Conservation (phyloP, 2,329 filamentous ascomycete genomes). For the Botrytis tulipae region DNA sequence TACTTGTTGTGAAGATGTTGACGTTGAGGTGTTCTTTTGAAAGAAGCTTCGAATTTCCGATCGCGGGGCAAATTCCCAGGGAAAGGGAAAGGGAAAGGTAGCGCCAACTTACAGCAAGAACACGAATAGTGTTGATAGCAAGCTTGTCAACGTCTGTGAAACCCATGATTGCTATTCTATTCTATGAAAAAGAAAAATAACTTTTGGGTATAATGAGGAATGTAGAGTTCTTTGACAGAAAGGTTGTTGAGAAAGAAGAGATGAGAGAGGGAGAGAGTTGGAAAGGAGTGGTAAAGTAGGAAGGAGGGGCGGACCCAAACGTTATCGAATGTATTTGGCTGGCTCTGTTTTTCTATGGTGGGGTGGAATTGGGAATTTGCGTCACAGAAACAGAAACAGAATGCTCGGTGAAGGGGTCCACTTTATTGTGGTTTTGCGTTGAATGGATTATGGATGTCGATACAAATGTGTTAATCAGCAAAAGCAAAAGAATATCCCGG, state of each 20-base stretch:
- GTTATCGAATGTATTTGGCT: slow-evolving; percentile 4
- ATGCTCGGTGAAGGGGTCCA: slow-evolving; percentile 12
- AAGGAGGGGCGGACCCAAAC: slow-evolving; percentile 14
- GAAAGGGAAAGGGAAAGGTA: slow-evolving; percentile 29
- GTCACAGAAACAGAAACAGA: slow-evolving; percentile 10
- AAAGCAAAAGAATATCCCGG: not conserved
- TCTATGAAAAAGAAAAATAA: not conserved
- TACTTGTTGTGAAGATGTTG: slow-evolving; percentile 20
- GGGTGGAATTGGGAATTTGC: slow-evolving; percentile 13
- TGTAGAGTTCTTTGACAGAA: not conserved
- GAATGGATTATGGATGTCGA: not conserved
- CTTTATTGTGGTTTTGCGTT: slow-evolving; percentile 4
- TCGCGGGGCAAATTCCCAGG: slow-evolving; percentile 40
- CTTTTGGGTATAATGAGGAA: slow-evolving; percentile 8
- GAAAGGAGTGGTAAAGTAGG: slow-evolving; percentile 6
- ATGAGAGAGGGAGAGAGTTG: slow-evolving; percentile 10
- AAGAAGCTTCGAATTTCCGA: slow-evolving; percentile 33
- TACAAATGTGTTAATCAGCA: not conserved
- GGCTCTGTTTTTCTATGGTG: slow-evolving; percentile 6
- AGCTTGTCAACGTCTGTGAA: slow-evolving; percentile 85
- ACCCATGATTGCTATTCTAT: slow-evolving; percentile 59
- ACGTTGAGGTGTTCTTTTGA: slow-evolving; percentile 24
- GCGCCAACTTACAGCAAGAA: slow-evolving; percentile 76
- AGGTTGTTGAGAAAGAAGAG: slow-evolving; percentile 4
- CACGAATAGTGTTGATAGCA: slow-evolving; percentile 97